phyloP scores from a whole-genome alignment of 129 eudicot genomes.

The Escallonia herrerae region DNA sequence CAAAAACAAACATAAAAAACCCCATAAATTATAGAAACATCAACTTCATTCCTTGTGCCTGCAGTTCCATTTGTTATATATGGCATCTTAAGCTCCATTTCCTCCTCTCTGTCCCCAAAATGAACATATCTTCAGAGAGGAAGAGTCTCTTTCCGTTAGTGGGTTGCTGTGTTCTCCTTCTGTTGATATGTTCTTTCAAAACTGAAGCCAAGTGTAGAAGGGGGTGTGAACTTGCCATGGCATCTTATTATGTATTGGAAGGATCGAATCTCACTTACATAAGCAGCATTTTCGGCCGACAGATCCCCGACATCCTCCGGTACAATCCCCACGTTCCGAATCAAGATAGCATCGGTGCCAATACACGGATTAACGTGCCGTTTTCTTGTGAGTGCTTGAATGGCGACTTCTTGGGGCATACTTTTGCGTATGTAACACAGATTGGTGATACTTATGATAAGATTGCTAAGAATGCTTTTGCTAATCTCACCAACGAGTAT shows the following conservation, averaged over 20 bases:
- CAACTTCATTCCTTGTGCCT: neutral
- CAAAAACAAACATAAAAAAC: too few relatives aligned
- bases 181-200: constrained; percentile 8
- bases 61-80: neutral
- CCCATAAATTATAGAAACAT: too few relatives aligned
- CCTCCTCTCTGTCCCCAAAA: constrained; percentile 10
- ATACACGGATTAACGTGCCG: constrained; percentile 51
- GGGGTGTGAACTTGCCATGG: constrained; percentile 73
- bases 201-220: constrained; percentile 49
- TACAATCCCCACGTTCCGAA: constrained; percentile 36
- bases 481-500: constrained; percentile 49
- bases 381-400: constrained; percentile 63
- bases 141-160: constrained; percentile 8
- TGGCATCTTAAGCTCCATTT: constrained; percentile 5
- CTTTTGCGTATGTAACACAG: constrained; percentile 39
- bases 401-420: constrained; percentile 65
- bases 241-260: constrained; percentile 51
- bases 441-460: constrained; percentile 44
- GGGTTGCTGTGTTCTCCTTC: constrained; percentile 15
- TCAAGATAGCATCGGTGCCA: constrained; percentile 30
- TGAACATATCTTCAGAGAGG: constrained; percentile 30
- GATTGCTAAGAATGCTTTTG: constrained; percentile 38
- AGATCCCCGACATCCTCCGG: constrained; percentile 29
- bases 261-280: constrained; percentile 68
- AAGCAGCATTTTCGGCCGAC: constrained; percentile 28